These are phyloP conservation scores for Ogataea pini DNA, from an alignment of 805 yeast genomes.

Conservation along the genomic window DNA sequence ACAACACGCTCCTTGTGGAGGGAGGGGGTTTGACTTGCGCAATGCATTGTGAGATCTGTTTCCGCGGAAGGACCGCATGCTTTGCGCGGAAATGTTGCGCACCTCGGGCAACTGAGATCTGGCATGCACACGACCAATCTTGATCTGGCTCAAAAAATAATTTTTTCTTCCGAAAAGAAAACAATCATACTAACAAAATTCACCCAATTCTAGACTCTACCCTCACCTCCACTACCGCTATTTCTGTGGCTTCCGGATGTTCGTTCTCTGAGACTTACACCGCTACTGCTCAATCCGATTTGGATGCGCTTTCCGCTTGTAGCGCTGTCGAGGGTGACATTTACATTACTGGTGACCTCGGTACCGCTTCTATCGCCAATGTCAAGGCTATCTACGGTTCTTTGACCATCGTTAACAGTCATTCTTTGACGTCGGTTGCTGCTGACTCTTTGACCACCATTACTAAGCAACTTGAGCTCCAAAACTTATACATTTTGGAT, in stretches of 20 bases:
- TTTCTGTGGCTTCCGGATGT: conserved; percentile 60
- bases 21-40: no score
- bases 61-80: neutral
- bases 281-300: conserved; percentile 77
- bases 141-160: neutral
- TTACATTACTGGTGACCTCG: conserved; percentile 63
- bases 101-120: neutral
- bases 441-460: conserved; percentile 81
- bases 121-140: conserved; percentile 3
- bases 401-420: conserved; percentile 64
- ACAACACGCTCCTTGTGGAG: neutral
- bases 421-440: conserved; percentile 58
- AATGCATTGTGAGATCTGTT: neutral
- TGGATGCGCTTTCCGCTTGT: conserved; percentile 75
- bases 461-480: conserved; percentile 66
- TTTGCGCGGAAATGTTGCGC: neutral
- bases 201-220: conserved; percentile 51
- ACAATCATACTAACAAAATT: conserved; percentile 3
- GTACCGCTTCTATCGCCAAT: conserved; percentile 67
- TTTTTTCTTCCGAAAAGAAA: neutral
- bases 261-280: conserved; percentile 61
- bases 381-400: conserved; percentile 79
- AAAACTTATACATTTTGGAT: conserved; percentile 63
- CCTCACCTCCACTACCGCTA: conserved; percentile 51
- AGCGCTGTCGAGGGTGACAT: conserved; percentile 79